These are phyloP conservation scores for Cladosporium colombiae DNA, from an alignment of 2,329 filamentous ascomycete genomes.

Conservation along the genomic window DNA sequence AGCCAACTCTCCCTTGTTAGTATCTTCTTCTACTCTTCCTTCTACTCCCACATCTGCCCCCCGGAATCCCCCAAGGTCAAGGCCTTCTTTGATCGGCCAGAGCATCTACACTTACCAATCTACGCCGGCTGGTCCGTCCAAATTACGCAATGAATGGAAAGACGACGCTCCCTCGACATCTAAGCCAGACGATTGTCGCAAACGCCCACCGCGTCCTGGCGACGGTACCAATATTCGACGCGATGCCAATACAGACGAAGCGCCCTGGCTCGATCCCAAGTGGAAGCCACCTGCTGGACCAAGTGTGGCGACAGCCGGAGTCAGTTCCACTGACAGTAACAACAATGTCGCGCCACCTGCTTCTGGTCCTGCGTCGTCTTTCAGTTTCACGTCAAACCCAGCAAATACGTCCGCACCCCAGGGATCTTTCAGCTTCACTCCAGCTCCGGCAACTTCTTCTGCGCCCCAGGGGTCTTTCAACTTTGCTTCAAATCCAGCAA, in stretches of 20 bases:
- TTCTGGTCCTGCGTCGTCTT: not conserved
- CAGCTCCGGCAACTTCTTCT: too few relatives aligned
- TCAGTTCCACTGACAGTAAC: not conserved
- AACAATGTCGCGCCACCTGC: not conserved
- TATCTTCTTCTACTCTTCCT: slow-evolving; percentile 20
- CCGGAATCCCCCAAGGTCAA: not conserved
- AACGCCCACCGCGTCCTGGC: not conserved
- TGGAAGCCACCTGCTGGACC: slow-evolving; percentile 6
- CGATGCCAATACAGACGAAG: slow-evolving; percentile 20
- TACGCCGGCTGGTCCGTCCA: not conserved
- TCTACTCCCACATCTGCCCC: not conserved
- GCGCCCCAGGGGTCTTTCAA: not conserved
- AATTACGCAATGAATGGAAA: not conserved
- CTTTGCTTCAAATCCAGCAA: not conserved
- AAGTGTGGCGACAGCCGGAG: not conserved
- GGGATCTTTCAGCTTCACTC: too few relatives aligned
- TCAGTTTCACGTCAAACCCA: too few relatives aligned
- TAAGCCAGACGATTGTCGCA: not conserved
- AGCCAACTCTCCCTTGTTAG: slow-evolving; percentile 42
- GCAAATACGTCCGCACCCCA: too few relatives aligned
- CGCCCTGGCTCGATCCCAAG: slow-evolving; percentile 32
- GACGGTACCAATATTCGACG: not conserved
- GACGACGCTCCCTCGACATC: not conserved
- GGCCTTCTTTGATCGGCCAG: not conserved
- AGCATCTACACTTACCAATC: not conserved